Percentiles rank a stretch among this genome's conserved stretches.
Evolutionary conservation across 257 asterid genomes (phyloP).

Genomic region (Nicotiana attenuata): DNA sequence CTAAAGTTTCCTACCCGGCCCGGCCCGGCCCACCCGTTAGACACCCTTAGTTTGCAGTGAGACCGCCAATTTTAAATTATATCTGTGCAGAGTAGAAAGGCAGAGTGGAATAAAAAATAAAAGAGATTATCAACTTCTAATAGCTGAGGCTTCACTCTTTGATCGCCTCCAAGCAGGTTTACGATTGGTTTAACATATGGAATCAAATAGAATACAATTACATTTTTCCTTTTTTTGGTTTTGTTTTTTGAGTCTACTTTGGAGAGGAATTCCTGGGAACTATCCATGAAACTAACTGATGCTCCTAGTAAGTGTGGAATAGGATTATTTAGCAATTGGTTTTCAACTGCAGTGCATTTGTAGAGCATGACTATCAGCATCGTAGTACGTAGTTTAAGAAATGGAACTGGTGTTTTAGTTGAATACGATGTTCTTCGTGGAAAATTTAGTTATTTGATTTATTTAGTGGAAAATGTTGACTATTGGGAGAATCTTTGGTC

Average conservation of each 20-base stretch:
- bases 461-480: neutral
- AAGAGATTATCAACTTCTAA: neutral
- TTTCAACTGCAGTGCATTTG: too few species aligned
- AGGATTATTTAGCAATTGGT: too few species aligned
- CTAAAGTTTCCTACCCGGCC: too few species aligned
- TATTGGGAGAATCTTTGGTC: neutral
- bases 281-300: too few species aligned
- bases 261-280: too few species aligned
- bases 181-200: neutral
- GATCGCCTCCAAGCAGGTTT: neutral
- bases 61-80: neutral
- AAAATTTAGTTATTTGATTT: neutral
- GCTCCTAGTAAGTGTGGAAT: slow-evolving; percentile 15
- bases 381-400: too few species aligned
- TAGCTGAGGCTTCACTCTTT: neutral
- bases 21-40: too few species aligned
- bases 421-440: neutral
- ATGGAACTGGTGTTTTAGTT: too few species aligned
- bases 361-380: too few species aligned
- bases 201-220: neutral
- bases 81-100: neutral
- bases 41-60: too few species aligned
- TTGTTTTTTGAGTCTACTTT: too few species aligned
- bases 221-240: neutral
- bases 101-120: neutral